phyloP scores from a whole-genome alignment of 371 early-diverging fungal species.

The Rhizopus microsporus region DNA sequence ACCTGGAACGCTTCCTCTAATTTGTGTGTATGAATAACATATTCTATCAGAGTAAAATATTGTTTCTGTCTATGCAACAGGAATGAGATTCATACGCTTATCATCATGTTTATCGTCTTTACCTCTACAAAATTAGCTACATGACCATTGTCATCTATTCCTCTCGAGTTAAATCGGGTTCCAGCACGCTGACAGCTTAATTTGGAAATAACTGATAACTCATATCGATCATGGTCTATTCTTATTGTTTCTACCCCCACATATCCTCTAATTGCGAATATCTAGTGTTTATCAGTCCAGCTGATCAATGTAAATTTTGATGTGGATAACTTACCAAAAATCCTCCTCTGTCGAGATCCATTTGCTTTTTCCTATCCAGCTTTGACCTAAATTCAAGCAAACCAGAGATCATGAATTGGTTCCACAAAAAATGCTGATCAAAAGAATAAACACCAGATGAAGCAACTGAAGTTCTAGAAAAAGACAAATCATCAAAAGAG shows the following conservation, averaged over 20 bases:
- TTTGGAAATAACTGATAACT: constrained; percentile 85
- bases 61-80: constrained; percentile 65
- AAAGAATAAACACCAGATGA: constrained; percentile 50
- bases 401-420: constrained; percentile 77
- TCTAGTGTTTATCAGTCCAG: constrained; percentile 25
- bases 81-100: no score
- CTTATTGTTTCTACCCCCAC: constrained; percentile 54
- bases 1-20: constrained; percentile 94
- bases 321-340: constrained; percentile 56
- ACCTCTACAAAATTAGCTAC: constrained; percentile 98
- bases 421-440: constrained; percentile 88
- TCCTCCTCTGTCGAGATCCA: constrained; percentile 69
- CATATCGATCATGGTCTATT: constrained; percentile 45
- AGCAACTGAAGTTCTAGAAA: constrained; percentile 43
- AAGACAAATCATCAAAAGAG: not conserved
- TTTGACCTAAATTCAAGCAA: constrained; percentile 76
- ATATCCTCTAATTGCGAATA: constrained; percentile 70
- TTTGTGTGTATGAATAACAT: constrained; percentile 74
- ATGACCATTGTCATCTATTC: constrained; percentile 95
- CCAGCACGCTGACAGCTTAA: constrained; percentile 94
- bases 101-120: constrained; percentile 2
- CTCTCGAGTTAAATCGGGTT: constrained; percentile 94
- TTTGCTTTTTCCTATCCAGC: constrained; percentile 61
- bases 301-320: not conserved
- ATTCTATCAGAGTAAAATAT: constrained; percentile 61